phyloP scores from a whole-genome alignment of 441 rosid genomes.

The Erodium moschatum region DNA sequence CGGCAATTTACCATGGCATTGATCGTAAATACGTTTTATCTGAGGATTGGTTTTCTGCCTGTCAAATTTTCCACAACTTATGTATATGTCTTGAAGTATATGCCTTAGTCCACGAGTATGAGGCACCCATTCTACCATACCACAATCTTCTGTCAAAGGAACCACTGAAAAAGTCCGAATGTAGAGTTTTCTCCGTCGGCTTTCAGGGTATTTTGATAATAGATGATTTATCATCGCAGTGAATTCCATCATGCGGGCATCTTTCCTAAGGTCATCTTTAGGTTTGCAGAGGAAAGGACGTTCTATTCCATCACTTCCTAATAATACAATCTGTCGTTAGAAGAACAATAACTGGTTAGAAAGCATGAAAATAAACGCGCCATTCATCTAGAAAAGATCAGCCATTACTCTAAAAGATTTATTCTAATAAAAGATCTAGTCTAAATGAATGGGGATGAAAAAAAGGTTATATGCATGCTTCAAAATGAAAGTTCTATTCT shows the following conservation, averaged over 20 bases:
- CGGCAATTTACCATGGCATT: conserved; percentile 66
- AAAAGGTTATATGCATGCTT: too few relatives aligned
- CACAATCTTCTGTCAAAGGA: conserved; percentile 98
- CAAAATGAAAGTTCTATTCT: too few relatives aligned
- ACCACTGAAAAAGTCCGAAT: conserved; percentile 94
- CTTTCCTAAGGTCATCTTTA: conserved; percentile 97
- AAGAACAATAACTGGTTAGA: conserved; percentile 16
- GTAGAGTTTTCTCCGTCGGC: conserved; percentile 87
- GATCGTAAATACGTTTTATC: conserved; percentile 84
- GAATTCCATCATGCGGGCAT: conserved; percentile 99
- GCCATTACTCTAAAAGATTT: too few relatives aligned
- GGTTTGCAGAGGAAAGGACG: conserved; percentile 99
- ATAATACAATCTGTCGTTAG: conserved; percentile 57
- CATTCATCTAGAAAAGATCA: too few relatives aligned
- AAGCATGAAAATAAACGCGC: neutral
- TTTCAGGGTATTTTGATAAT: conserved; percentile 91
- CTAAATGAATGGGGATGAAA: too few relatives aligned
- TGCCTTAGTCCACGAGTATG: conserved; percentile 95
- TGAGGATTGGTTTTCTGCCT: conserved; percentile 91
- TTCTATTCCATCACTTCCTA: conserved; percentile 93
- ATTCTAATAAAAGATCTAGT: too few relatives aligned
- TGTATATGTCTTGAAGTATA: conserved; percentile 84
- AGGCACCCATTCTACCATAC: conserved; percentile 99
- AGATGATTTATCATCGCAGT: conserved; percentile 95
- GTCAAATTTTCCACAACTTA: conserved; percentile 75